Evolutionary conservation across 2,329 filamentous ascomycete species (phyloP).

Genomic region (Fusarium transvaalense): DNA sequence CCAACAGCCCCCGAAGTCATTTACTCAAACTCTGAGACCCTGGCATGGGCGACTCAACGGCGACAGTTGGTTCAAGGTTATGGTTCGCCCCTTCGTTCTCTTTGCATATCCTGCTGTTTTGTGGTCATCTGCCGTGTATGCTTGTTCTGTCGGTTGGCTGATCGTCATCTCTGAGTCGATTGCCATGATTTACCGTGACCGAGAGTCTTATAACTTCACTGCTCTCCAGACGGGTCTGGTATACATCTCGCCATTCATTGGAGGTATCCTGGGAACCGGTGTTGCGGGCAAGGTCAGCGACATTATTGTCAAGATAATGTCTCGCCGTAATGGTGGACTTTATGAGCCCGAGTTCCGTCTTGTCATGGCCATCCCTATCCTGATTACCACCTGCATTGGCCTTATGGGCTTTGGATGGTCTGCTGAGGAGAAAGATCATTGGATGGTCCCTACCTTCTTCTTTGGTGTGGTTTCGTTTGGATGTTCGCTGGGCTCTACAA

Average conservation of each 20-base stretch:
- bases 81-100: constrained; percentile 84
- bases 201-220: constrained; percentile 81
- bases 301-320: constrained; percentile 83
- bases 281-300: constrained; percentile 92
- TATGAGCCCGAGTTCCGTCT: constrained; percentile 96
- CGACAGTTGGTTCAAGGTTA: constrained; percentile 84
- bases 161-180: constrained; percentile 94
- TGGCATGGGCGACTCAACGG: constrained; percentile 83
- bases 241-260: constrained; percentile 91
- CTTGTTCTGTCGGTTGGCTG: constrained; percentile 92
- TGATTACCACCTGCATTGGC: constrained; percentile 82
- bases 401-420: constrained; percentile 99
- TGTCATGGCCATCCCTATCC: constrained; percentile 86
- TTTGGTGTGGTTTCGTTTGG: constrained; percentile 94
- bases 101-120: constrained; percentile 89
- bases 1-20: constrained; percentile 76
- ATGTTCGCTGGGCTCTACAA: constrained; percentile 89
- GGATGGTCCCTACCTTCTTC: constrained; percentile 94
- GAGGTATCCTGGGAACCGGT: constrained; percentile 89
- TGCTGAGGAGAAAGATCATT: constrained; percentile 77
- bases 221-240: constrained; percentile 85
- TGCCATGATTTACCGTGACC: constrained; percentile 79
- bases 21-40: constrained; percentile 77
- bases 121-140: constrained; percentile 88
- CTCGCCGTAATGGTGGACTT: constrained; percentile 87